Base-by-base conservation (phyloP, 495 filamentous ascomycete species). In the Aspergillus mulundensis region DNA sequence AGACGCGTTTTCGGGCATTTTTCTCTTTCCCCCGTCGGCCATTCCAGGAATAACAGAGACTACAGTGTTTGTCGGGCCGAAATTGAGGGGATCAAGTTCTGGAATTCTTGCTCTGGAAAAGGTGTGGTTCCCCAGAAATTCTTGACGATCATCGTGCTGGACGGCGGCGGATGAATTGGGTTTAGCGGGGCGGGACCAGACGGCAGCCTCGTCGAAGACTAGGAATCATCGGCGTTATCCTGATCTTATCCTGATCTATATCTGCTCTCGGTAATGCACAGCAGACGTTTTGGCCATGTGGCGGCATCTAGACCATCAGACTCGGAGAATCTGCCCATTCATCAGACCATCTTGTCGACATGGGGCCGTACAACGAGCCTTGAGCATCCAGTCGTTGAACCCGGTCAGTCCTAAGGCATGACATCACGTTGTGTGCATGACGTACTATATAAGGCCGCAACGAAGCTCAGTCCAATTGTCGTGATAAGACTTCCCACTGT, bases 341-440 rank as follows among this genome's bases (percentile, higher is more conserved):
- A 40, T 39, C 34, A 25, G n/a, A 34, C 48, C 47, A 50, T 19
- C 34, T 40, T n/a, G 38, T 21, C 19, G 38, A 6, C 3, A 40
- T 5, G 15, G 21, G 21, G 34, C n/a, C 10, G 32, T 16, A 25
- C 36, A 50, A 50, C 21, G 36, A 8, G 42, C 44, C 45, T 34
- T 21, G 8, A 6, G 15, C 2, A 20, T 47, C 12, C 18, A 1
- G 16, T 21, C 47, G 10, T 34, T 28, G 4, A 19, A 43, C 14
- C 21, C 24, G 18, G n/a, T 40, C 18, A 25, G 47, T 19, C 21
- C 25, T 40, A 51, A 8, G 3, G 25, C 63, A 70, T 75, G 72
- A 75, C 72, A 73, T 75, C 72, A 75, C 67, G 46, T 49, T 57
- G 49, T 57, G 49, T 57, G 30, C 59, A 69, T 75, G 70, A 62